These are phyloP conservation scores for Podospora conica DNA, from an alignment of 495 filamentous ascomycete genomes.

Conservation along the genomic window DNA sequence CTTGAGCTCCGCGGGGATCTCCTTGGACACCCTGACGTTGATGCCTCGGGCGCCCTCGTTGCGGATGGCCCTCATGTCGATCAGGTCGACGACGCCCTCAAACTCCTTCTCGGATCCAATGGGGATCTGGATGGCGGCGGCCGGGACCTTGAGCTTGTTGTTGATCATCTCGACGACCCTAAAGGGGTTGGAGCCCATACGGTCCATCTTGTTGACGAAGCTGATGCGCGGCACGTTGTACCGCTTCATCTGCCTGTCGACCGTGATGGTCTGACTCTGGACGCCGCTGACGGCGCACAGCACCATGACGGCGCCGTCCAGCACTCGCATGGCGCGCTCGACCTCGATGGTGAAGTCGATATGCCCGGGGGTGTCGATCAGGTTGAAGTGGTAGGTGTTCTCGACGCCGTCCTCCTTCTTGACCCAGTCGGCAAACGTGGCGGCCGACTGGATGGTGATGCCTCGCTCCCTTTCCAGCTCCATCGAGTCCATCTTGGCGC, in stretches of 20 bases:
- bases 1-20: slow-evolving; percentile 72
- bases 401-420: slow-evolving; percentile 72
- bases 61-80: slow-evolving; percentile 88
- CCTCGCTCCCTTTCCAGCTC: slow-evolving; percentile 96
- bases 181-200: slow-evolving; percentile 97
- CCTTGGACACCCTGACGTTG: slow-evolving; percentile 63
- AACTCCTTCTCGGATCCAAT: slow-evolving; percentile 92
- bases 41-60: slow-evolving; percentile 76
- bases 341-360: slow-evolving; percentile 99
- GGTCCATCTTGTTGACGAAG: slow-evolving; percentile 99
- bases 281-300: slow-evolving; percentile 96
- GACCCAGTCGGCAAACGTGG: slow-evolving; percentile 96
- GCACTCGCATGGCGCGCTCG: slow-evolving; percentile 87
- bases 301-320: slow-evolving; percentile 98
- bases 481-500: slow-evolving; percentile 99
- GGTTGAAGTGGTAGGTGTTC: slow-evolving; percentile 91
- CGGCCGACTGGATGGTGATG: slow-evolving; percentile 97
- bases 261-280: slow-evolving; percentile 96
- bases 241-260: slow-evolving; percentile 96
- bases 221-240: slow-evolving; percentile 95
- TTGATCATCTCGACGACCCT: slow-evolving; percentile 97
- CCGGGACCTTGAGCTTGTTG: slow-evolving; percentile 82
- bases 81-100: slow-evolving; percentile 87
- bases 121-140: slow-evolving; percentile 91
- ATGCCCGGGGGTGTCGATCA: slow-evolving; percentile 98